Conservation (phyloP, 1,284 basidiomycete genomes). For the Thecaphora frezii region DNA sequence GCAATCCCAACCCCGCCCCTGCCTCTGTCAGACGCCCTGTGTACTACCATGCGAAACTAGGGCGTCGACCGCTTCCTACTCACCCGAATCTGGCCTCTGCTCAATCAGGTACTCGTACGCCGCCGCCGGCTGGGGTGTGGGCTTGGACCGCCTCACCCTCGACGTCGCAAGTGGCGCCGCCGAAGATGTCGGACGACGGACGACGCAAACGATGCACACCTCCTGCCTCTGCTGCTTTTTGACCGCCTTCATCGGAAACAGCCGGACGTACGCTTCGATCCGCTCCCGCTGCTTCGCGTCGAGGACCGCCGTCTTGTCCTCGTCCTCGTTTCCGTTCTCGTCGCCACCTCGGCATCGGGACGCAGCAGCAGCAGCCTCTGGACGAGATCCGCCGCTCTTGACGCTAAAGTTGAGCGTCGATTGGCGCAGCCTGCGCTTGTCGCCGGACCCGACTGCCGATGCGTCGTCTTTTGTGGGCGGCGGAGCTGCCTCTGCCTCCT, state of each 20-base stretch:
- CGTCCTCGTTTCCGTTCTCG: constrained; percentile 1
- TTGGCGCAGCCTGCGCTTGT: constrained; percentile 10
- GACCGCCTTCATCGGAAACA: constrained; percentile 83
- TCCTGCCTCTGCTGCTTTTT: constrained; percentile 84
- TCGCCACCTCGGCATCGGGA: too few species aligned
- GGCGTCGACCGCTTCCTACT: too few species aligned
- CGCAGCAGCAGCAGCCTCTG: too few species aligned
- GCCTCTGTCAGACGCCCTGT: too few species aligned
- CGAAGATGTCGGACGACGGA: constrained; percentile 53
- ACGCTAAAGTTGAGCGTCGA: constrained; percentile 15
- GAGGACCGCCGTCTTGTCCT: background rate
- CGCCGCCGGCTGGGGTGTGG: background rate
- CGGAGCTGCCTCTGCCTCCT: constrained; percentile 12
- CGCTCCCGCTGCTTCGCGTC: background rate
- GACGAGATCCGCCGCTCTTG: too few species aligned
- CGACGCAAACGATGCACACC: constrained; percentile 77
- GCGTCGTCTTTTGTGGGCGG: constrained; percentile 10
- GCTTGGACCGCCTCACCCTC: background rate
- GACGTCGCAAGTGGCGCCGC: background rate
- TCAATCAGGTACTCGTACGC: constrained; percentile 14
- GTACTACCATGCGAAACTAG: too few species aligned
- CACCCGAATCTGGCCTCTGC: constrained; percentile 64
- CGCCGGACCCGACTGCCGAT: background rate
- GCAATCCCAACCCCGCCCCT: too few species aligned
- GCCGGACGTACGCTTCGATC: constrained; percentile 64